Evolutionary conservation across 306 rosid genomes (phyloP), one percentile per base, ranked within the genome.

Genomic region (Corylus heterophylla): DNA sequence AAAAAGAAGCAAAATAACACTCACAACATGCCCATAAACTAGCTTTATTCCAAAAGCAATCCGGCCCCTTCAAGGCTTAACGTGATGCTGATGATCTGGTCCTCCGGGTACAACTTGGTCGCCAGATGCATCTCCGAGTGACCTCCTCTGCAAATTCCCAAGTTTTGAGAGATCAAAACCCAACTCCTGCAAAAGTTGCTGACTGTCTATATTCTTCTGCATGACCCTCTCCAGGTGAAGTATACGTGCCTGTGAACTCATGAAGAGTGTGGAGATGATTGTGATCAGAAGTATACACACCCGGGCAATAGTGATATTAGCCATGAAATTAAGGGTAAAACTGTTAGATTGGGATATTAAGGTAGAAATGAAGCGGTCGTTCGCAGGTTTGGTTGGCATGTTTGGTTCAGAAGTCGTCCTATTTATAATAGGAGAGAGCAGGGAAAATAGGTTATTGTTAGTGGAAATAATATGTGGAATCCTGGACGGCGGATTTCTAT

Each of bases 61-160:
- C 35, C 2, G 35, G 35, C 35, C 35, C 2, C 35, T 31, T 31
- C 35, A 31, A 31, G 35, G 35, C 35, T 31, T 31, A 22, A 22
- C 7, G 75, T 88, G 82, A 67, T 89, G 93, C 68, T 80, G 83
- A 68, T 80, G 86, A 78, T 89, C 83, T 18, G 91, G 91, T 70
- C 91, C 93, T 47, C 86, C 89, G 0, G 89, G 93, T 9, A 86
- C 74, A 51, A 51, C 66, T 74, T 89, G 84, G 83, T 86, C 90
- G 48, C 27, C 78, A 45, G 8, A 27, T 8, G 51, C 0, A 22
- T 20, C 64, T 47, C 0, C 45, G 25, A 9, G 63, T 70, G 1
- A 45, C 25, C n/a, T 29, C 69, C 44, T 69, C 48, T 48, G 44
- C 61, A 76, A 42, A 44, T 58, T 77, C 5, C 14, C 69, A 67